Conservation (phyloP, 2,329 filamentous ascomycete genomes). For the Cercospora janseana region DNA sequence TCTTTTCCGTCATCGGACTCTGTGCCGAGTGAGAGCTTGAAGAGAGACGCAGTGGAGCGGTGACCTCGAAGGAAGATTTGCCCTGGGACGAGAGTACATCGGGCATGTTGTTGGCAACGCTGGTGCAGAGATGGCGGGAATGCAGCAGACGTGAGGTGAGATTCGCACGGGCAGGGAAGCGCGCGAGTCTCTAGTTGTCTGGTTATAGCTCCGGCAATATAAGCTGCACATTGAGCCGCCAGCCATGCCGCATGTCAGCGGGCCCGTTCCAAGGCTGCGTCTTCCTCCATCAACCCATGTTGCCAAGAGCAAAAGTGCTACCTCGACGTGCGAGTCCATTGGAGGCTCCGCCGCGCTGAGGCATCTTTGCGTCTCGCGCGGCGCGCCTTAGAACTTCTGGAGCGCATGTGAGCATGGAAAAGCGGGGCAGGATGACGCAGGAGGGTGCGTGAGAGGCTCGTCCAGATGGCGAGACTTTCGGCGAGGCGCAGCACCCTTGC, state of each 20-base stretch:
- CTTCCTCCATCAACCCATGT: not conserved
- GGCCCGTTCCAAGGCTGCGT: conserved; percentile 3
- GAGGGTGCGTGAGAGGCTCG: not conserved
- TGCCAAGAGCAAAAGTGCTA: conserved; percentile 9
- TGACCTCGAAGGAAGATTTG: conserved; percentile 11
- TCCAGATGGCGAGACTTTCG: not conserved
- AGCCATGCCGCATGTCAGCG: conserved; percentile 16
- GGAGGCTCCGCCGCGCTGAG: not conserved
- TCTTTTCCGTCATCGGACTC: conserved; percentile 6
- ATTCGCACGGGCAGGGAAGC: too few species aligned
- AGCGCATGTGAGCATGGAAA: conserved; percentile 2
- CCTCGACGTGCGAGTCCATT: conserved; percentile 12
- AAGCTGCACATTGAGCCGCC: conserved; percentile 3
- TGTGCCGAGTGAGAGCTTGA: not conserved
- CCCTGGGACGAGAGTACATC: not conserved
- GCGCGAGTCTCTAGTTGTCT: too few species aligned
- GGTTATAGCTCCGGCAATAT: not conserved
- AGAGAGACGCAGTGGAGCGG: conserved; percentile 8
- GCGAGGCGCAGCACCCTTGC: not conserved
- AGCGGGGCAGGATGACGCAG: conserved; percentile 9
- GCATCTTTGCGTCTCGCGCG: not conserved
- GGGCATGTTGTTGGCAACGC: not conserved
- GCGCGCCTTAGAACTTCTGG: not conserved
- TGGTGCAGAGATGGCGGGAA: too few species aligned
- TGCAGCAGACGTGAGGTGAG: too few species aligned